Percentiles rank a stretch among this genome's conserved stretches.
phyloP scores from a whole-genome alignment of 257 asterid species.

The Solanum rostratum region DNA sequence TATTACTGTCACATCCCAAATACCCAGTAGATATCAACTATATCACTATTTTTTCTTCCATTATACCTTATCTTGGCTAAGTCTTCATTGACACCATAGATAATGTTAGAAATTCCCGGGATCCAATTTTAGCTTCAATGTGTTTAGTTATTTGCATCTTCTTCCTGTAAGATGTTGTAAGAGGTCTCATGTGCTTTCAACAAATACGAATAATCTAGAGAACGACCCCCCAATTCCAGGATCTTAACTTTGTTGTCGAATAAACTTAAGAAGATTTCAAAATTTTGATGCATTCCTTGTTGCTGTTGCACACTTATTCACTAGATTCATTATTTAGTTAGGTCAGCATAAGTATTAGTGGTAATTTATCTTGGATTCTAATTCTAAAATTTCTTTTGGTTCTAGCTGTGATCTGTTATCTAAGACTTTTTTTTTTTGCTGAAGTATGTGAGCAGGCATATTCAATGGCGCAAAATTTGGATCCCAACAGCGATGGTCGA shows the following conservation, averaged over 20 bases:
- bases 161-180: background rate
- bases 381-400: background rate
- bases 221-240: background rate
- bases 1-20: too few relatives aligned
- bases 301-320: background rate
- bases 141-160: background rate
- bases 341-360: background rate
- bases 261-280: background rate
- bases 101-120: background rate
- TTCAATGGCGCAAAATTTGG: slow-evolving; percentile 89
- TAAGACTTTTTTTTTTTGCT: slow-evolving; percentile 5
- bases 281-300: background rate
- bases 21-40: background rate
- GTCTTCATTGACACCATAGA: background rate
- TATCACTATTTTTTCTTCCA: background rate
- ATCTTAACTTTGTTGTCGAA: background rate
- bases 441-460: slow-evolving; percentile 99
- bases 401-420: background rate
- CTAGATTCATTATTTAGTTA: background rate
- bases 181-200: background rate
- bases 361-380: background rate
- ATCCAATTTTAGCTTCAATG: background rate
- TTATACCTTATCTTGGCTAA: background rate
- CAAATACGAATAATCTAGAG: background rate
- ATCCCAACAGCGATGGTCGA: slow-evolving; percentile 90